Evolutionary conservation across 352 stramenopile species (phyloP), one percentile per base, ranked within the genome.

Genomic region (Detonula confervacea): DNA sequence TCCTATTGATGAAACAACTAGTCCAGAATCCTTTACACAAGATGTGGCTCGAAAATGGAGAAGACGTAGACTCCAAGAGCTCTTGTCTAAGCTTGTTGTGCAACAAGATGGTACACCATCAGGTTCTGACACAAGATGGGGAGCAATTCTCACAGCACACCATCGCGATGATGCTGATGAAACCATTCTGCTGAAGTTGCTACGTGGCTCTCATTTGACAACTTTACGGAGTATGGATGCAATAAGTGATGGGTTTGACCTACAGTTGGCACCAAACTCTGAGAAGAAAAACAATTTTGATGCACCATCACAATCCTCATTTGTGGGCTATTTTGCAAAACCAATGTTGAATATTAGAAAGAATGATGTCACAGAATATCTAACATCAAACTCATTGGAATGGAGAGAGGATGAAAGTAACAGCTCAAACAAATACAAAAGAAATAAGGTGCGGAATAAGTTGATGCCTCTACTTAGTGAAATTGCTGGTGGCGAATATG

Each of bases 381-480:
- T 96, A 16, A 55, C 63, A 24, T 46, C 22, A 11, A 57, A 80
- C n/a, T 60, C 71, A 7, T 75, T 91, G 2, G 18, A 57, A 55
- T 96, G 93, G 93, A 64, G 87, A 73, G 92, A 96, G 72, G 93
- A 96, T 84, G 61, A 65, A 62, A 94, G 83, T 44, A 96, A 96
- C 73, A 39, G 56, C 33, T 83, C 75, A 0, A 70, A 80, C 25
- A 93, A 93, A 60, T 95, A 95, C 67, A 84, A 90, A 42, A 68
- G 91, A 27, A 95, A 95, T 67, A 86, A 86, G 33, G 83, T 95
- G 6, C 75, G 91, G 11, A 93, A 95, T 81, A 82, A 95, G 73
- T 51, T 95, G 39, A 83, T 95, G 24, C 91, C 91, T 18, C 63
- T 95, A 22, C 59, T 95, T 55, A 51, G 65, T 57, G 86, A 94